Conservation (phyloP, 208 protist species). For the Leishmania tarentolae region DNA sequence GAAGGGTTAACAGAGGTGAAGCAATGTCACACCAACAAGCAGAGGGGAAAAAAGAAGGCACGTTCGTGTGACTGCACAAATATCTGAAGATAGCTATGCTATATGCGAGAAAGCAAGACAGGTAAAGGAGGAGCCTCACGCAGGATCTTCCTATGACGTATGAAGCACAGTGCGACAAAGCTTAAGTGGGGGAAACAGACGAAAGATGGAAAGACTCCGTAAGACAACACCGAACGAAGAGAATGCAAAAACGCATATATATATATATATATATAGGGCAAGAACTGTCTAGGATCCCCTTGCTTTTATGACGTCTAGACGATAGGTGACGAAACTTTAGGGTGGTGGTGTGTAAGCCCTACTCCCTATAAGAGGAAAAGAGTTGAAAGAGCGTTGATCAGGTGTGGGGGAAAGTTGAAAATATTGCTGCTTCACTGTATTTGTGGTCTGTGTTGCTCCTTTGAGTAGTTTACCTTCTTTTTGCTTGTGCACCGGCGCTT, state of each 20-base stretch:
- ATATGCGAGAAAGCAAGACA: background rate
- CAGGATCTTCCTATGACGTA: background rate
- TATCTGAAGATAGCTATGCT: background rate
- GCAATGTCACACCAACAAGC: background rate
- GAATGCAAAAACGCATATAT: background rate
- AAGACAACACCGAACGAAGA: background rate
- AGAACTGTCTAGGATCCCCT: background rate
- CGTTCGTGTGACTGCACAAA: background rate
- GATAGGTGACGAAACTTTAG: background rate
- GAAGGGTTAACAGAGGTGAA: background rate
- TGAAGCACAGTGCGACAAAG: background rate
- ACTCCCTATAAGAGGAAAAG: slow-evolving; percentile 7
- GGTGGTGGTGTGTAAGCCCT: background rate
- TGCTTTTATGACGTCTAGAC: background rate
- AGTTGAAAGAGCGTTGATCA: background rate
- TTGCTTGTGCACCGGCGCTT: background rate
- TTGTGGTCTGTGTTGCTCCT: background rate
- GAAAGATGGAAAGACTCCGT: background rate
- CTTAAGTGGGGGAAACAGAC: background rate
- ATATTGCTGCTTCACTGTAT: background rate
- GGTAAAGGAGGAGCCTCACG: background rate
- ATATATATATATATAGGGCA: too few species aligned
- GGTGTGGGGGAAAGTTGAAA: background rate
- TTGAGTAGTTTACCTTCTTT: background rate
- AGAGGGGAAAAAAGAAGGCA: background rate